Evolutionary conservation across 805 yeast genomes (phyloP).

Genomic region (Groenewaldozyma salmanticensis): DNA sequence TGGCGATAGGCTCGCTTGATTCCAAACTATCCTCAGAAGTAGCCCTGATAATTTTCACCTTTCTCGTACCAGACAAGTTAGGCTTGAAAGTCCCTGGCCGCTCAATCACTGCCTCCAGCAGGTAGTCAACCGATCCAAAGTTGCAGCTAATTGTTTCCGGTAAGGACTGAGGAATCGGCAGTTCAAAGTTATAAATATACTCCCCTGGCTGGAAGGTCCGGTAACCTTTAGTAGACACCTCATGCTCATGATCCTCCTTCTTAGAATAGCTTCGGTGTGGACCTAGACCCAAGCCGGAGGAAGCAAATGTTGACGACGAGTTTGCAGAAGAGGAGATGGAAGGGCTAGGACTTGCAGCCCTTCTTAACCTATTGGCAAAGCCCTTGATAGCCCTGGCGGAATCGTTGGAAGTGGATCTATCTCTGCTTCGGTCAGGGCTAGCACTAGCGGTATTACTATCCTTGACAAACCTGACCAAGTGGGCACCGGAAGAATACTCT

Average conservation of each 20-base stretch:
- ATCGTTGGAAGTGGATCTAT: constrained; percentile 9
- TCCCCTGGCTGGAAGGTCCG: constrained; percentile 74
- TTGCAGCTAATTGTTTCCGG: constrained; percentile 76
- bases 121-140: constrained; percentile 71
- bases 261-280: constrained; percentile 22
- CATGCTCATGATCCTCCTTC: constrained; percentile 17
- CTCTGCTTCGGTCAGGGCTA: constrained; percentile 6
- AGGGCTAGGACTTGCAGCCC: constrained; percentile 20
- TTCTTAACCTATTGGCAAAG: constrained; percentile 14
- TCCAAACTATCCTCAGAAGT: constrained; percentile 74
- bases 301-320: background rate
- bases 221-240: constrained; percentile 26
- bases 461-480: constrained; percentile 20
- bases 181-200: constrained; percentile 86
- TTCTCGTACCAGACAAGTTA: constrained; percentile 52
- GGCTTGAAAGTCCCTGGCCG: constrained; percentile 82
- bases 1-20: constrained; percentile 87
- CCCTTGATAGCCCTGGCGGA: constrained; percentile 13
- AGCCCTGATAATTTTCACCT: constrained; percentile 60
- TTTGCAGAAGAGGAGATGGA: constrained; percentile 7
- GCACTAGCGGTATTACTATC: background rate
- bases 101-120: constrained; percentile 57
- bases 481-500: constrained; percentile 37
- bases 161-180: constrained; percentile 66
- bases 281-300: constrained; percentile 15